A percentile compares a stretch with the other conserved stretches of the same genome.
Conservation (phyloP, 371 early-diverging fungal species). For the Actinomortierella wolfii region DNA sequence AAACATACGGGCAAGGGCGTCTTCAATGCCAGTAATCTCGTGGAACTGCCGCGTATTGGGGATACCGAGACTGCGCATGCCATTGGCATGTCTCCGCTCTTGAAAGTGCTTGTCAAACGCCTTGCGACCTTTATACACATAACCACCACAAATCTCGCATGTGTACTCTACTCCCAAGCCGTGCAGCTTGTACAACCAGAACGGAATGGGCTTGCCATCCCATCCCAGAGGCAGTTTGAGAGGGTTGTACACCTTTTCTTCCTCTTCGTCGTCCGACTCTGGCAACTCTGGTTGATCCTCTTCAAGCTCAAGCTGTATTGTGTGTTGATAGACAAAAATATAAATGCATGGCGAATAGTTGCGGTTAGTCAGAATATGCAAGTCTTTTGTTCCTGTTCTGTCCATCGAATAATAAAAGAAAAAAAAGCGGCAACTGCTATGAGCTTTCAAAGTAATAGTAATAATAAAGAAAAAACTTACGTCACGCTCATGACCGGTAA, state of each 20-base stretch:
- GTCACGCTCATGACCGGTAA: slow-evolving; percentile 86
- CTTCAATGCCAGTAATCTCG: slow-evolving; percentile 91
- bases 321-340: background rate
- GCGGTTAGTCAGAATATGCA: background rate
- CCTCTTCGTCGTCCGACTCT: slow-evolving; percentile 86
- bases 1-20: slow-evolving; percentile 85
- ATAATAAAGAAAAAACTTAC: slow-evolving; percentile 46
- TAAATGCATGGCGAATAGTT: slow-evolving; percentile 2
- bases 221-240: slow-evolving; percentile 96
- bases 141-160: slow-evolving; percentile 98
- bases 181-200: slow-evolving; percentile 98
- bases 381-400: background rate
- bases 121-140: slow-evolving; percentile 95
- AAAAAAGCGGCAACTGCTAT: background rate
- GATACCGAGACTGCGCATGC: slow-evolving; percentile 94
- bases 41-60: slow-evolving; percentile 94
- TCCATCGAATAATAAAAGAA: background rate
- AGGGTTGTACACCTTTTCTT: slow-evolving; percentile 94
- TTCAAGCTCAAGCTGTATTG: slow-evolving; percentile 72
- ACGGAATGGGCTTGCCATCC: slow-evolving; percentile 99
- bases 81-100: slow-evolving; percentile 95
- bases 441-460: background rate
- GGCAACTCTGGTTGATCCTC: slow-evolving; percentile 73
- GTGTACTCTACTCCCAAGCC: slow-evolving; percentile 94
- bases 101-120: slow-evolving; percentile 97